Base-by-base conservation (phyloP, 2,329 filamentous ascomycete species). In the Cordyceps fumosorosea region DNA sequence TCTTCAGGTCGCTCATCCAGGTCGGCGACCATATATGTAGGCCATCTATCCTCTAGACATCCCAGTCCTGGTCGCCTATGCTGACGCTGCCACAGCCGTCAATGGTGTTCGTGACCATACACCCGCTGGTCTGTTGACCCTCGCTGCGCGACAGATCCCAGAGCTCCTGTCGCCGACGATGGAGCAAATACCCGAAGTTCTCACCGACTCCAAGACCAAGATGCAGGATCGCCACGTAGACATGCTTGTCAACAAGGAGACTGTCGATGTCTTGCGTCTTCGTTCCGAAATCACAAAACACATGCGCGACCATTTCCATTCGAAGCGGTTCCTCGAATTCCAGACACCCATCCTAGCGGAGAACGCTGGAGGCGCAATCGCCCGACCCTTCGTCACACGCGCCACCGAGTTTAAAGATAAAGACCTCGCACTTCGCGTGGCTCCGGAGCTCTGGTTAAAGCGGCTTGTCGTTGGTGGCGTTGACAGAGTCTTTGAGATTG, bases 371-470 rank as follows among this genome's bases (percentile, higher is more conserved):
- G 95, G 95, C 47, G 95, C 95, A 5, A 82, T 88, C 45, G 95
- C 95, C 1, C 87, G 90, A 55, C 91, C 95, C 0, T 99, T 99
- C 72, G 81, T 87, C 66, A 98, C 93, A 0, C 77, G 80, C 51
- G 88, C 91, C 10, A 90, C 89, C 0, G 91, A 93, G 70, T 88
- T 96, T 64, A 80, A 85, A 3, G 83, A 88, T 47, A 87, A 85
- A 63, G 81, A 86, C 60, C 78, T 99, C 42, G 85, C 89, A 24
- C 80, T 99, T 40, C 84, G 95, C 55, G 93, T 99, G 68, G 95
- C 95, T 3, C 95, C 95, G 0, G 95, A 99, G 75, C 79, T 99
- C 42, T 98, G 92, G 88, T 83, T 99, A 48, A 99, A 99, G 78
- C 85, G 95, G 10, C 80, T 99, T 52, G 86, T 98, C 1, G 84